These are phyloP conservation scores for Drechslera avenae DNA, from an alignment of 2,329 filamentous ascomycete species.

Conservation along the genomic window DNA sequence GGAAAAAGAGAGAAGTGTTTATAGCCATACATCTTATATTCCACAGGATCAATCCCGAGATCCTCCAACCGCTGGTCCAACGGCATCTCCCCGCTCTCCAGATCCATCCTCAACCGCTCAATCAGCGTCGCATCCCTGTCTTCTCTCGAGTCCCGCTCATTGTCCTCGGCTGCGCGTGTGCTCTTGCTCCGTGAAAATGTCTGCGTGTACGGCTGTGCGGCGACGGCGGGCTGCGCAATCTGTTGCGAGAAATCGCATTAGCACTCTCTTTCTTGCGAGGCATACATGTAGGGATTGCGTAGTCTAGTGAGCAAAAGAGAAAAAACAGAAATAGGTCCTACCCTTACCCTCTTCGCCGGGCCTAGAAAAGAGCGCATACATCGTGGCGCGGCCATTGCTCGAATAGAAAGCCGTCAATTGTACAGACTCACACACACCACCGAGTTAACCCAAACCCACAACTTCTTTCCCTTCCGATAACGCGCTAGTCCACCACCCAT, in stretches of 20 bases:
- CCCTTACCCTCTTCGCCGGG: conserved; percentile 52
- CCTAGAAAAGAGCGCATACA: conserved; percentile 52
- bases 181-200: conserved; percentile 32
- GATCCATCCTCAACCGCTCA: conserved; percentile 21
- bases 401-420: too few species aligned
- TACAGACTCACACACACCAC: too few species aligned
- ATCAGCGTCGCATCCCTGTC: conserved; percentile 17
- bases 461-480: conserved; percentile 25
- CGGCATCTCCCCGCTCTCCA: conserved; percentile 29
- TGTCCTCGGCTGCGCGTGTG: conserved; percentile 24
- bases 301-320: too few species aligned
- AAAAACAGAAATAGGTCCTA: conserved; percentile 17
- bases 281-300: too few species aligned
- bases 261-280: too few species aligned
- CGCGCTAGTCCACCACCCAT: conserved; percentile 36
- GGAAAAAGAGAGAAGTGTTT: too few species aligned
- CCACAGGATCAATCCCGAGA: conserved; percentile 33
- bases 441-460: not conserved
- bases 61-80: conserved; percentile 36
- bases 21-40: conserved; percentile 37
- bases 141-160: conserved; percentile 15
- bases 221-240: conserved; percentile 23
- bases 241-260: conserved; percentile 22
- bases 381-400: conserved; percentile 51
- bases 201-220: conserved; percentile 30